A percentile compares a stretch with the other conserved stretches of the same genome.
These are phyloP conservation scores for Mortierella sp. DNA, from an alignment of 371 early-diverging fungal species.

Conservation along the genomic window DNA sequence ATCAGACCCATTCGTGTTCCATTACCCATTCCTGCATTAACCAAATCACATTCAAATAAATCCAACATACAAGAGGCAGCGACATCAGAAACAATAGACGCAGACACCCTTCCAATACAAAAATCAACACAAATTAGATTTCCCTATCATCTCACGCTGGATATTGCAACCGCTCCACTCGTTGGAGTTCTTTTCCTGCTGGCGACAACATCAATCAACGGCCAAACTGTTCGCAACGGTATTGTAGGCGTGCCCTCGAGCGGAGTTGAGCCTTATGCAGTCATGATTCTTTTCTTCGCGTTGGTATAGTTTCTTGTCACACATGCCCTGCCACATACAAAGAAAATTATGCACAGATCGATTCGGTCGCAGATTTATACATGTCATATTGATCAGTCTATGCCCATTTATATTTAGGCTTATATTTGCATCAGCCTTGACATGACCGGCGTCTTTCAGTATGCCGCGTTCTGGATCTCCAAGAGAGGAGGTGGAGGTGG, in stretches of 20 bases:
- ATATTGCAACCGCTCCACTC: slow-evolving; percentile 77
- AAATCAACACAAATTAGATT: slow-evolving; percentile 5
- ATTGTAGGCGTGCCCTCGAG: slow-evolving; percentile 70
- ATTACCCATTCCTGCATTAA: slow-evolving; percentile 38
- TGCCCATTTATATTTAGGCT: too few relatives aligned
- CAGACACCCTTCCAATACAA: not conserved
- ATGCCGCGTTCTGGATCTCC: slow-evolving; percentile 77
- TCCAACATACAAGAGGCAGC: not conserved
- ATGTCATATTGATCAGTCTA: too few relatives aligned
- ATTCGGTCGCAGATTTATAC: too few relatives aligned
- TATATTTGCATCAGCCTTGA: slow-evolving; percentile 90
- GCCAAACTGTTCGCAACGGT: slow-evolving; percentile 67
- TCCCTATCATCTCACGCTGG: slow-evolving; percentile 59
- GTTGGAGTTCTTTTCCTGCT: slow-evolving; percentile 74
- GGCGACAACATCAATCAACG: slow-evolving; percentile 65
- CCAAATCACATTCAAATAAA: slow-evolving; percentile 1
- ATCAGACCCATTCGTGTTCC: slow-evolving; percentile 65
- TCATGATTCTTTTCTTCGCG: slow-evolving; percentile 81
- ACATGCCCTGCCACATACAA: too few relatives aligned
- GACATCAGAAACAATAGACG: too few relatives aligned
- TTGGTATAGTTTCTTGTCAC: too few relatives aligned
- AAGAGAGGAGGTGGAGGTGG: slow-evolving; percentile 69
- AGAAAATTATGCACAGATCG: too few relatives aligned
- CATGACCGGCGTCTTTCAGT: slow-evolving; percentile 83
- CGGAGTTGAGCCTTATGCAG: slow-evolving; percentile 80